A percentile compares a stretch with the other conserved stretches of the same genome.
Conservation (phyloP, 495 filamentous ascomycete genomes). For the Xylaria venustula region DNA sequence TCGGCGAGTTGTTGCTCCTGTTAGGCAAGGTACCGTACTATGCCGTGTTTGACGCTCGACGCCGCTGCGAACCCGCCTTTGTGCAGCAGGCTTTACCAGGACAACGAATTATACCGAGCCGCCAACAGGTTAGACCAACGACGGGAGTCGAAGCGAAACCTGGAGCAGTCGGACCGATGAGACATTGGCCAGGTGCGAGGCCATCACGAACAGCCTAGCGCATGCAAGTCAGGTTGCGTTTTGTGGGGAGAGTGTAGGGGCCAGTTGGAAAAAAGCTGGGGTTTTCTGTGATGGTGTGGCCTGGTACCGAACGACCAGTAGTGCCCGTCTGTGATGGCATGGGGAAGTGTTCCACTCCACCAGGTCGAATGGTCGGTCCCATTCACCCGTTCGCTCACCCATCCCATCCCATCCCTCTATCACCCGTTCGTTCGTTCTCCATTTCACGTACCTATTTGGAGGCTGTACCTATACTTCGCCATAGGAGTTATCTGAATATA, state of each 20-base stretch:
- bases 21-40: too few relatives aligned
- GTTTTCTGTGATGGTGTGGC: not conserved
- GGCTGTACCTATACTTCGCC: too few relatives aligned
- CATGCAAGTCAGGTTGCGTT: conserved; percentile 8
- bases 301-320: too few relatives aligned
- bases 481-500: too few relatives aligned
- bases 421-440: not conserved
- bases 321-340: not conserved
- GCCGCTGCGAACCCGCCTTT: not conserved
- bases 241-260: conserved; percentile 2
- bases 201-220: conserved; percentile 10
- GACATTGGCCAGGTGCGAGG: not conserved
- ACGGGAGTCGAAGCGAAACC: conserved; percentile 3
- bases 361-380: not conserved
- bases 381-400: too few relatives aligned
- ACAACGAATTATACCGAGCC: not conserved
- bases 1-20: too few relatives aligned
- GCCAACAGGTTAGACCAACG: not conserved
- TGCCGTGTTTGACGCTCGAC: too few relatives aligned
- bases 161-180: conserved; percentile 17
- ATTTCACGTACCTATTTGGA: too few relatives aligned
- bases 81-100: not conserved
- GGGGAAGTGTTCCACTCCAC: conserved; percentile 10
- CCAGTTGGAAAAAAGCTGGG: not conserved
- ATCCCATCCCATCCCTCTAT: too few relatives aligned